Base-by-base conservation (phyloP, 2,329 filamentous ascomycete genomes). In the Gnomoniopsis sp. region DNA sequence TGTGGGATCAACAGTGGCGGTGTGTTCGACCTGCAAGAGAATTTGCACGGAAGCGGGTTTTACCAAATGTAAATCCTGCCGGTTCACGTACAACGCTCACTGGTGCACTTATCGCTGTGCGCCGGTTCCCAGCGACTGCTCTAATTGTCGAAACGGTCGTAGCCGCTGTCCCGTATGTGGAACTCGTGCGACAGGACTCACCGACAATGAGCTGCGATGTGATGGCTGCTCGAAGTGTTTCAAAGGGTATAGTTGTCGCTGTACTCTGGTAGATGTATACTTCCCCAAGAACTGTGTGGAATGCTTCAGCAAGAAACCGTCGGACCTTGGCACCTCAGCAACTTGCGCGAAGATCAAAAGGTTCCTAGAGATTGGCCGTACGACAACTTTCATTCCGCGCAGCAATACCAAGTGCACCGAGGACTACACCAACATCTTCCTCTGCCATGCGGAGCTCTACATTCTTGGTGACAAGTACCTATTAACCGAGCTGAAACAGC, bases 391-490 rank as follows among this genome's bases (percentile, higher is more conserved):
- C n/a, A 10, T 14, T 2, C 36, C 60, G 2, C 41, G 56, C 22
- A 19, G 21, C 14, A 59, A 63, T 26, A 48, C 6, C 12, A 21
- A 53, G 3, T 15, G 14, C 6, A 11, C 7, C 11, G 48, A 61
- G 44, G 36, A 34, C 23, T 50, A 54, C 21, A 47, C 19, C 23
- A 4, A 30, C 3, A 19, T 60, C 26, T 57, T 57, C 38, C 23
- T 52, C 15, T 55, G 44, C 34, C 53, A 59, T 22, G 51, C 58
- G 12, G 56, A 17, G 6, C 51, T 61, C 4, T 59, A 59, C 33
- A 43, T 61, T n/a, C n/a, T n/a, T n/a, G n/a, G n/a, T n/a, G n/a
- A n/a, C n/a, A n/a, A n/a, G n/a, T n/a, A n/a, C n/a, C n/a, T n/a
- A n/a, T n/a, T n/a, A n/a, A n/a, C n/a, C n/a, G n/a, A n/a, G n/a